Base-by-base conservation (phyloP, 192 early-diverging fungal species). In the Radiomyces spectabilis region DNA sequence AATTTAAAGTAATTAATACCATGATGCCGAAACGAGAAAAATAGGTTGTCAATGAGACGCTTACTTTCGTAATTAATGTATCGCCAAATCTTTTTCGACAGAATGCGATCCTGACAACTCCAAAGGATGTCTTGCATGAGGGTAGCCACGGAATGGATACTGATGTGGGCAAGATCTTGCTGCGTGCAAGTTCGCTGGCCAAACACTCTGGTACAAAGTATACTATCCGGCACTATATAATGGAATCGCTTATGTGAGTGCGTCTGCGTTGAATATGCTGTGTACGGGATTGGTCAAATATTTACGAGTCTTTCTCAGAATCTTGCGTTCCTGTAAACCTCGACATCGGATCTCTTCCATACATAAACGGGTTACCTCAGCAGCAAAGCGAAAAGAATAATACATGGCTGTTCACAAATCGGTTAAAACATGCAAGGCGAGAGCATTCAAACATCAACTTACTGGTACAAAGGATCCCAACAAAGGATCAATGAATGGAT, bases 1-100 rank as follows among this genome's bases (percentile, higher is more conserved):
- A 22, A 9, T 19, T 59, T 42, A 12, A n/a, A n/a, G n/a, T n/a
- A n/a, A n/a, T n/a, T n/a, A n/a, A n/a, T n/a, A n/a, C n/a, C n/a
- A n/a, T n/a, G n/a, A n/a, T n/a, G n/a, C n/a, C n/a, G n/a, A n/a
- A n/a, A 21, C 35, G 8, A 45, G 35, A 21, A 24, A 44, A 24
- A 29, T 6, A n/a, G 19, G 15, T 35, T 21, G 0, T 45, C 15
- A 30, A 16, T 31, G 15, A n/a, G 27, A 24, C 22, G 7, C 52
- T 53, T 47, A 65, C 63, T 65, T 21, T 65, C 50, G 41, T 65
- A 65, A 40, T 65, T 65, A 22, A 65, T 65, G 13, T 24, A 52
- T 16, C 63, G 49, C 63, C 63, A 65, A 21, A 49, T 32, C 39
- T 65, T 65, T 41, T 57, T 57, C 21, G 63, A 47, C 32, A 65